Evolutionary conservation across 2,329 filamentous ascomycete species (phyloP), one percentile per base, ranked within the genome.

Genomic region (Hawksworthiomyces lignivorus): DNA sequence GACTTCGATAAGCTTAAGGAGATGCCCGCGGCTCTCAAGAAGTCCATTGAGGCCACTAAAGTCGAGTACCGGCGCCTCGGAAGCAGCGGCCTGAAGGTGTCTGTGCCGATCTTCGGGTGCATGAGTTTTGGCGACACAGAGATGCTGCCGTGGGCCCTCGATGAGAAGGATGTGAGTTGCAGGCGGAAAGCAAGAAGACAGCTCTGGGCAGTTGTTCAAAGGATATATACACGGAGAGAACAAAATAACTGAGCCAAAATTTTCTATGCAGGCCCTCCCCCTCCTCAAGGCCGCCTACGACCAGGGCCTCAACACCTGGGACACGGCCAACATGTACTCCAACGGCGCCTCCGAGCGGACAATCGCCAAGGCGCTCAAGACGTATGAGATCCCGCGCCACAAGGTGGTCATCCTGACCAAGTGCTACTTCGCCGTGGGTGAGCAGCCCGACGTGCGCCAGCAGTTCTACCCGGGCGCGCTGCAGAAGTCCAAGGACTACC

Each of bases 331-430:
- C 49, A 60, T 69, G 38, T 79, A 81, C 62, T 76, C 70, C 14
- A 76, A 84, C 55, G 82, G 82, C 15, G 60, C 57, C 4, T 80
- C 73, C 11, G 82, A 87, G 59, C 61, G 68, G 43, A 75, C 87
- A 52, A 71, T 87, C 46, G 81, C 70, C 45, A 81, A 80, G 56
- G 80, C 81, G 3, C 62, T 86, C 43, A 75, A 75, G 54, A 64
- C 77, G 45, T 84, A 77, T 65, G 63, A 70, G 31, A 83, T 86
- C 51, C 80, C 81, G 1, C 73, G 82, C 26, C 63, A 72, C 47
- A 77, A 77, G 48, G 63, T 86, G 36, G 73, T 84, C 19, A 76
- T 86, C 53, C 60, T 85, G 48, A 77, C 72, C 20, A 85, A 85
- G 63, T 60, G 59, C 46, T 58, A 52, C 51, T 56, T 53, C 43